Evolutionary conservation across 75 land plant species (phyloP).

Genomic region (Gnetum montanum): DNA sequence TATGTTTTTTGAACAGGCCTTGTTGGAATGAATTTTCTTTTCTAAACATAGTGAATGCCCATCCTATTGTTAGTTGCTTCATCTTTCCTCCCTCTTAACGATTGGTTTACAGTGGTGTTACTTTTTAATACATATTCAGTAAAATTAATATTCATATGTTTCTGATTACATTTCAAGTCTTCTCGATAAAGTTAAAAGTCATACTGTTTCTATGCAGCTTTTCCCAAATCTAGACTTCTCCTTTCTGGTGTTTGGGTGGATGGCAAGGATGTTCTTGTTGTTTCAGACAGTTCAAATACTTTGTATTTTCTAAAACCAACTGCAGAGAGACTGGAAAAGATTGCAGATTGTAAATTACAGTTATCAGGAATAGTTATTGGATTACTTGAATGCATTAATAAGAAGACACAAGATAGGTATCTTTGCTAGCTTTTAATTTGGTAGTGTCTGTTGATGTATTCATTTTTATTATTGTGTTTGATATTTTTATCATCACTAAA

Average conservation of each 20-base stretch:
- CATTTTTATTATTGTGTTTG: background rate
- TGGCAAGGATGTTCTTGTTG: constrained; percentile 31
- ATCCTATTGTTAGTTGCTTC: too few relatives aligned
- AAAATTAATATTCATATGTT: background rate
- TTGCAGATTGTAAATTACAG: constrained; percentile 30
- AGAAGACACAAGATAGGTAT: constrained; percentile 30
- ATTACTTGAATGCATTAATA: constrained; percentile 22
- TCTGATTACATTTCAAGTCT: background rate
- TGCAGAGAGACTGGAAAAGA: constrained; percentile 39
- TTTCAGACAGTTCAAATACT: constrained; percentile 31
- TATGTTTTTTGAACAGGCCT: too few relatives aligned
- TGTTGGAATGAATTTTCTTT: too few relatives aligned
- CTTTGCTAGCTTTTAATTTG: background rate
- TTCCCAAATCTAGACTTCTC: constrained; percentile 8
- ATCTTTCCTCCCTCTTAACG: too few relatives aligned
- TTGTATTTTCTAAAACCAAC: constrained; percentile 46
- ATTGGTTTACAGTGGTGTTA: too few relatives aligned
- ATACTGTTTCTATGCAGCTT: background rate
- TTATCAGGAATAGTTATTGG: constrained; percentile 23
- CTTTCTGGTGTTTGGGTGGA: constrained; percentile 53
- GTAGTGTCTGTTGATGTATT: too few relatives aligned
- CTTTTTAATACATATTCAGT: background rate
- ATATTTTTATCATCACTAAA: background rate
- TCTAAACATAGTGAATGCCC: too few relatives aligned
- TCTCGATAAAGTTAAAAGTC: background rate